These are phyloP conservation scores for Trypanosomatidae sp. DNA, from an alignment of 208 protist species.

Conservation along the genomic window DNA sequence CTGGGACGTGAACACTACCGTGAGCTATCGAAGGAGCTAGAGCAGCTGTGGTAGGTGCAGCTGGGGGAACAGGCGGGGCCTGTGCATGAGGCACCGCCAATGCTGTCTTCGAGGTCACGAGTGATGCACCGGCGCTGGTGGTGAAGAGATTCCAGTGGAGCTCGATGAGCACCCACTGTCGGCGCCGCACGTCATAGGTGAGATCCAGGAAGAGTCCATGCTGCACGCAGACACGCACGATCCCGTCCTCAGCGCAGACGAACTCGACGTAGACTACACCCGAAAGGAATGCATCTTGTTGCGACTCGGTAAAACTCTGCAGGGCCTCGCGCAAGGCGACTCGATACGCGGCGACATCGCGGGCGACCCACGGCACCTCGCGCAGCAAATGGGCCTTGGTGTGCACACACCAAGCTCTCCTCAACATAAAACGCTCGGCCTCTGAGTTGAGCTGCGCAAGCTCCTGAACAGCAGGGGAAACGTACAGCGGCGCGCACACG, in stretches of 20 bases:
- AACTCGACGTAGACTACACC: conserved; percentile 23
- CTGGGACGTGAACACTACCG: neutral
- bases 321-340: conserved; percentile 17
- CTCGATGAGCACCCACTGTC: conserved; percentile 40
- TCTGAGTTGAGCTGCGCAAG: conserved; percentile 47
- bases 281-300: conserved; percentile 6
- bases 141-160: conserved; percentile 60
- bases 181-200: conserved; percentile 48
- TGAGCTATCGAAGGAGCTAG: neutral
- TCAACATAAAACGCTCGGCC: conserved; percentile 62
- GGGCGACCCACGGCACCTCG: conserved; percentile 43
- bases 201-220: conserved; percentile 58
- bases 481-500: conserved; percentile 27
- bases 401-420: conserved; percentile 43
- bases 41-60: neutral
- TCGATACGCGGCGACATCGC: conserved; percentile 14
- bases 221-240: conserved; percentile 58
- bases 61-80: neutral
- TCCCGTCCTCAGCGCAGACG: conserved; percentile 27
- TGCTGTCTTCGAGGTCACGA: conserved; percentile 1
- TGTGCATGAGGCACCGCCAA: neutral
- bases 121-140: conserved; percentile 21
- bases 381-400: conserved; percentile 63
- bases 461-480: conserved; percentile 57
- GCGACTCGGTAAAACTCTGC: conserved; percentile 4